These are phyloP conservation scores for Begonia fuchsioides DNA, from an alignment of 306 rosid species.

Conservation along the genomic window DNA sequence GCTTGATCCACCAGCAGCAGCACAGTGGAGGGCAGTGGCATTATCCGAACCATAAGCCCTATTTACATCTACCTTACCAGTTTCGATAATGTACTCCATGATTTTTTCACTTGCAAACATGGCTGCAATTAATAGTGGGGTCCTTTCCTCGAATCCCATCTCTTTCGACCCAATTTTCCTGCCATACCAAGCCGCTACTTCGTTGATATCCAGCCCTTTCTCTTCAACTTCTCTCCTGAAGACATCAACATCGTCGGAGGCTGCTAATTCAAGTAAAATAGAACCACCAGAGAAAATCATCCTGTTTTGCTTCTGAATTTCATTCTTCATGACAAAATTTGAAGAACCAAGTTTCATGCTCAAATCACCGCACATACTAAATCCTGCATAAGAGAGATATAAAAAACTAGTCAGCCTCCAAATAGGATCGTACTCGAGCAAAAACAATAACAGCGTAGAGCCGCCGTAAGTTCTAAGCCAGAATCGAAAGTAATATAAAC, in stretches of 20 bases:
- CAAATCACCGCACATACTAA: slow-evolving; percentile 44
- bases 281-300: slow-evolving; percentile 16
- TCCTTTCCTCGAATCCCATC: slow-evolving; percentile 75
- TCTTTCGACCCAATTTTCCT: slow-evolving; percentile 68
- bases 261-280: slow-evolving; percentile 58
- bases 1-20: slow-evolving; percentile 53
- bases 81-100: slow-evolving; percentile 36
- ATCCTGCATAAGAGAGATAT: slow-evolving; percentile 28
- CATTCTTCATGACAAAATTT: slow-evolving; percentile 35
- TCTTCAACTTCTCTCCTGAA: slow-evolving; percentile 44
- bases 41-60: slow-evolving; percentile 48
- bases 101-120: slow-evolving; percentile 53
- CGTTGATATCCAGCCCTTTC: slow-evolving; percentile 40
- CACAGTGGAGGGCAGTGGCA: slow-evolving; percentile 80
- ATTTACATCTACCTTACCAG: slow-evolving; percentile 51
- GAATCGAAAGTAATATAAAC: too few relatives aligned
- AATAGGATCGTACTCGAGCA: background rate
- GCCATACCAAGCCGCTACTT: slow-evolving; percentile 60
- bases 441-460: background rate
- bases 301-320: slow-evolving; percentile 28
- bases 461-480: too few relatives aligned
- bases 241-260: slow-evolving; percentile 49
- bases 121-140: slow-evolving; percentile 81
- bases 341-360: slow-evolving; percentile 27
- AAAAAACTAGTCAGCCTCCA: background rate